Evolutionary conservation across 495 filamentous ascomycete genomes (phyloP), one percentile per base, ranked within the genome.

Genomic region (Annulohypoxylon moriforme): DNA sequence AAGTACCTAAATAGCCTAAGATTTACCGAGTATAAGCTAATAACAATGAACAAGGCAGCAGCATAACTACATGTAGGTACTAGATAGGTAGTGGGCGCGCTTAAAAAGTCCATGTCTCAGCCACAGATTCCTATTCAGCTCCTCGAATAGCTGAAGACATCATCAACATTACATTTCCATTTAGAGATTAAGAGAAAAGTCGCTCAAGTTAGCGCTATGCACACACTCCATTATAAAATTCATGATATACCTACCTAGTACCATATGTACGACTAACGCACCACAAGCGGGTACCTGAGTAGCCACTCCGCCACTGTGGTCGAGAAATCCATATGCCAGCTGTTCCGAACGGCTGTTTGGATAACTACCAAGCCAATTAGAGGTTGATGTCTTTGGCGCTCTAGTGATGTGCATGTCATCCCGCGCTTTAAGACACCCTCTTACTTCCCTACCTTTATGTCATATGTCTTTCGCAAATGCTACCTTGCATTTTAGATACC

Each of bases 341-440:
- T 62, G 68, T 60, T 52, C 53, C 44, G 58, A 67, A 42, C 60
- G 63, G 53, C 11, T 52, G 27, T 52, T 68, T 58, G 22, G 46
- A 33, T 50, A 42, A 29, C 64, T 33, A 24, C 24, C 24, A 53
- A 20, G 14, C 70, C 65, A 73, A 69, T 68, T 61, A 62, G 9
- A 16, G n/a, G 1, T 3, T 25, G 44, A 50, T 36, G 2, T 13
- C 0, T 31, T 52, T 66, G 34, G 55, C 57, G 60, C 66, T 62
- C 16, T 6, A 31, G 42, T 57, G 60, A 72, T 66, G 47, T 66
- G 49, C 65, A 69, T 65, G 47, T 10, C 34, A 68, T 68, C 70
- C 55, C 60, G 53, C 67, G 33, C 13, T 11, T 46, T 25, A 1
- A 68, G 47, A n/a, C 22, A 20, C 18, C 34, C 38, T 33, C 44